phyloP scores from a whole-genome alignment of 1,284 basidiomycete species.

The Cryptococcus amylolentus region DNA sequence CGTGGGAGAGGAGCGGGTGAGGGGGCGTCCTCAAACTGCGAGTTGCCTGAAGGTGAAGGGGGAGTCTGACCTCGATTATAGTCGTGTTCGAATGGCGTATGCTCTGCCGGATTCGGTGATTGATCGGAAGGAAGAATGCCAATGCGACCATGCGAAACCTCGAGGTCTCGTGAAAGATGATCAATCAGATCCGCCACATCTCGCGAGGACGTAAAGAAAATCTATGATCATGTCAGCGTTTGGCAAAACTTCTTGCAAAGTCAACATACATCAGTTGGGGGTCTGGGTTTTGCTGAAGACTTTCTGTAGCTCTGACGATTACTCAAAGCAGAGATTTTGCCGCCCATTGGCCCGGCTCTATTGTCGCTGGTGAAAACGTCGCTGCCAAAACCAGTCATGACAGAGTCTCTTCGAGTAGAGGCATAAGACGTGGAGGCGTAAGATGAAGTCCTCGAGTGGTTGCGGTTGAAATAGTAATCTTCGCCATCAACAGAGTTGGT shows the following conservation, averaged over 20 bases:
- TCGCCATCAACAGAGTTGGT: slow-evolving; percentile 13
- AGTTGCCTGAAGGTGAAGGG: slow-evolving; percentile 9
- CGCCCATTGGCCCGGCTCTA: neutral
- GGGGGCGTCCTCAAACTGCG: slow-evolving; percentile 33
- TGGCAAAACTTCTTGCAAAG: neutral
- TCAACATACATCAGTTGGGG: slow-evolving; percentile 18
- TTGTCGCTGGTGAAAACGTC: slow-evolving; percentile 1
- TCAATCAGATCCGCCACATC: slow-evolving; percentile 48
- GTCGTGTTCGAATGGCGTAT: slow-evolving; percentile 1
- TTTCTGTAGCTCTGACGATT: slow-evolving; percentile 15
- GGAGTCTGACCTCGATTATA: neutral
- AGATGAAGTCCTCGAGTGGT: slow-evolving; percentile 13
- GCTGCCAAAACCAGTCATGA: neutral
- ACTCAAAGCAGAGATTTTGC: slow-evolving; percentile 7
- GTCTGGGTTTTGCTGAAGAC: slow-evolving; percentile 8
- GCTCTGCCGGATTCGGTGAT: slow-evolving; percentile 3
- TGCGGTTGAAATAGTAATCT: slow-evolving; percentile 10
- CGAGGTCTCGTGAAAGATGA: slow-evolving; percentile 33
- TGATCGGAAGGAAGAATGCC: slow-evolving; percentile 24
- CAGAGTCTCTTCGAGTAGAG: slow-evolving; percentile 6
- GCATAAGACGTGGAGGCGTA: slow-evolving; percentile 8
- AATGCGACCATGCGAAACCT: slow-evolving; percentile 38
- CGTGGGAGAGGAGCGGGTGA: slow-evolving; percentile 12
- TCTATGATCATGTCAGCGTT: slow-evolving; percentile 11
- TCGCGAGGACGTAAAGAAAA: slow-evolving; percentile 38